Evolutionary conservation across 805 yeast species (phyloP).

Genomic region (Nematodospora valgi): DNA sequence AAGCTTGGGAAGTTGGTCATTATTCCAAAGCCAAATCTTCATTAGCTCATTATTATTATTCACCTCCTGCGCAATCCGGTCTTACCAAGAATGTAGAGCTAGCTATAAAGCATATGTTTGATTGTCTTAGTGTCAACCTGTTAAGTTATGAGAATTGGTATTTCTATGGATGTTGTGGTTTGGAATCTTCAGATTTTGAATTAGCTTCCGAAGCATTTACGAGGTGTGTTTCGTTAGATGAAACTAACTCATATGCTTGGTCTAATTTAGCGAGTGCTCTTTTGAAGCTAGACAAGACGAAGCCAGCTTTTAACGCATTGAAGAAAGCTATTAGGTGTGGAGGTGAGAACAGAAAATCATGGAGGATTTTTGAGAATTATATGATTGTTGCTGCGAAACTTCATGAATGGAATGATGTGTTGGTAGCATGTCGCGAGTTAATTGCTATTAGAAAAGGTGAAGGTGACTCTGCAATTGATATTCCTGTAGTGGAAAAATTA

Average conservation of each 20-base stretch:
- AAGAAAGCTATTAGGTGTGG: constrained; percentile 72
- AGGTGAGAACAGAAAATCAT: constrained; percentile 62
- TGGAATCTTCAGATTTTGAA: constrained; percentile 67
- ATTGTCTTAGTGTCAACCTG: constrained; percentile 71
- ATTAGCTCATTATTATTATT: constrained; percentile 66
- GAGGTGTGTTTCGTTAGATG: constrained; percentile 83
- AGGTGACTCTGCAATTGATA: constrained; percentile 60
- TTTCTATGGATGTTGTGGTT: constrained; percentile 85
- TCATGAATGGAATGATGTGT: constrained; percentile 85
- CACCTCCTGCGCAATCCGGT: constrained; percentile 45
- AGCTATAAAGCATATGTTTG: constrained; percentile 68
- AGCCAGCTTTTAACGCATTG: constrained; percentile 83
- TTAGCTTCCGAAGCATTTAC: constrained; percentile 90
- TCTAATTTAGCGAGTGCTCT: constrained; percentile 84
- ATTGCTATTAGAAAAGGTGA: constrained; percentile 54
- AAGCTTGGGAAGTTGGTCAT: constrained; percentile 82
- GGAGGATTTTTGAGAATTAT: constrained; percentile 91
- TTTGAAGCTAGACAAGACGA: constrained; percentile 56
- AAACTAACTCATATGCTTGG: constrained; percentile 81
- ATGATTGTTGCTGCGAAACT: constrained; percentile 76
- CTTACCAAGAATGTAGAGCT: constrained; percentile 45
- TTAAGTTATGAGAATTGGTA: constrained; percentile 82
- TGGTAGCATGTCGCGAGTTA: constrained; percentile 67
- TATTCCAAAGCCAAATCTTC: constrained; percentile 86
- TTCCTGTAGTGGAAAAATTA: constrained; percentile 70